Evolutionary conservation across 805 yeast species (phyloP).

Genomic region (Candida easanensis): DNA sequence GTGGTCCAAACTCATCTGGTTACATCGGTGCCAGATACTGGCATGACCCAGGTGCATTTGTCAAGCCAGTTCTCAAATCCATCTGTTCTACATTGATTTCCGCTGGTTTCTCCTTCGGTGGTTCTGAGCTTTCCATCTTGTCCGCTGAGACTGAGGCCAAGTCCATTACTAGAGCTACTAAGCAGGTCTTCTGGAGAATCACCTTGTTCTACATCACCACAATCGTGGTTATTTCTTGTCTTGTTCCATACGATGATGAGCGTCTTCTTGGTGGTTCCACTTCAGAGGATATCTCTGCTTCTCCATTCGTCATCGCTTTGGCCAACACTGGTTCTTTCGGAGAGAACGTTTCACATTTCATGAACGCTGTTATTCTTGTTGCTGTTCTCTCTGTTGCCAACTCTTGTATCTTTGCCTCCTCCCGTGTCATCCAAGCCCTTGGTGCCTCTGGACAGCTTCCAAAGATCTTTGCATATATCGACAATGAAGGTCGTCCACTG

Average conservation of each 20-base stretch:
- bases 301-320: slow-evolving; percentile 78
- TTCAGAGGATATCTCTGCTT: slow-evolving; percentile 62
- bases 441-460: slow-evolving; percentile 67
- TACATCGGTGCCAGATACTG: slow-evolving; percentile 44
- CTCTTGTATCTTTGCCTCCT: slow-evolving; percentile 64
- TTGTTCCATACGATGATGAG: slow-evolving; percentile 63
- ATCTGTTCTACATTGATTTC: slow-evolving; percentile 70
- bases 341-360: slow-evolving; percentile 59
- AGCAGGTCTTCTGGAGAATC: slow-evolving; percentile 83
- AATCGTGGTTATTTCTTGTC: slow-evolving; percentile 55
- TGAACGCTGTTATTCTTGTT: slow-evolving; percentile 65
- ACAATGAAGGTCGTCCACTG: slow-evolving; percentile 66
- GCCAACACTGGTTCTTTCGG: slow-evolving; percentile 55
- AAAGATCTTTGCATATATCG: slow-evolving; percentile 55
- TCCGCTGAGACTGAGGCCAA: slow-evolving; percentile 75
- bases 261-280: slow-evolving; percentile 46
- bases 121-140: slow-evolving; percentile 70
- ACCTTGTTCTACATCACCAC: slow-evolving; percentile 64
- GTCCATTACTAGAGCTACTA: slow-evolving; percentile 58
- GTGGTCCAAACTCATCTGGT: slow-evolving; percentile 41
- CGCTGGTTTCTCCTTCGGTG: slow-evolving; percentile 76
- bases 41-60: slow-evolving; percentile 53
- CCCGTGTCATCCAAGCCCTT: slow-evolving; percentile 63
- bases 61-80: slow-evolving; percentile 60
- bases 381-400: slow-evolving; percentile 75